Conservation (phyloP, 164 flowering plant species). For the Santalum album region DNA sequence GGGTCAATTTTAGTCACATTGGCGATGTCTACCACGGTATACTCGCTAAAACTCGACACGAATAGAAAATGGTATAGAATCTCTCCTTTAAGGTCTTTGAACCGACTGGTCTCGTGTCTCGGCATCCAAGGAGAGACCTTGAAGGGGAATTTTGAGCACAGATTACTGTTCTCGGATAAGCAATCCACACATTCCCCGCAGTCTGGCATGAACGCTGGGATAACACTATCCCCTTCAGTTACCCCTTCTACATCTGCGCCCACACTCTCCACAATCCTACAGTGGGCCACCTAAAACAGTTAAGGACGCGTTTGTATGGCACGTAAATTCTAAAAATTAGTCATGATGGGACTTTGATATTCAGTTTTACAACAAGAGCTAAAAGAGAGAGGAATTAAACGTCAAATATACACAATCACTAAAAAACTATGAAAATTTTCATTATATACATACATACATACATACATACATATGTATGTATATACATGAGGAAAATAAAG, state of each 20-base stretch:
- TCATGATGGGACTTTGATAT: no score
- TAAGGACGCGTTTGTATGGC: no score
- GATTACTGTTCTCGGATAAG: conserved; percentile 44
- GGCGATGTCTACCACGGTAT: conserved; percentile 52
- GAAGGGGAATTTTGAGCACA: conserved; percentile 50
- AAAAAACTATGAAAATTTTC: no score
- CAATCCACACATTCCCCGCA: conserved; percentile 57
- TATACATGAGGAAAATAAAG: not conserved
- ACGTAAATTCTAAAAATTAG: no score
- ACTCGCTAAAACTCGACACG: conserved; percentile 58
- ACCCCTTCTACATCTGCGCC: conserved; percentile 46
- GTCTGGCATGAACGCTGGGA: conserved; percentile 47
- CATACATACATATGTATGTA: no score
- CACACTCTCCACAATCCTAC: conserved; percentile 59
- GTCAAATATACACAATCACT: no score
- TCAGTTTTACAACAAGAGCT: no score
- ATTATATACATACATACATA: no score
- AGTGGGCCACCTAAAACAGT: not conserved
- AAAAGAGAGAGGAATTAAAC: no score
- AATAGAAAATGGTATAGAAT: conserved; percentile 35
- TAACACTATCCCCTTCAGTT: conserved; percentile 40
- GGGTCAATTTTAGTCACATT: conserved; percentile 42
- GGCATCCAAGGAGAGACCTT: conserved; percentile 45
- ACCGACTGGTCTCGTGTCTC: conserved; percentile 44
- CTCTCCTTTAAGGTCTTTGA: conserved; percentile 50